Evolutionary conservation across 192 early-diverging fungal genomes (phyloP), one percentile per base, ranked within the genome.

Genomic region (Coemansia javaensis): DNA sequence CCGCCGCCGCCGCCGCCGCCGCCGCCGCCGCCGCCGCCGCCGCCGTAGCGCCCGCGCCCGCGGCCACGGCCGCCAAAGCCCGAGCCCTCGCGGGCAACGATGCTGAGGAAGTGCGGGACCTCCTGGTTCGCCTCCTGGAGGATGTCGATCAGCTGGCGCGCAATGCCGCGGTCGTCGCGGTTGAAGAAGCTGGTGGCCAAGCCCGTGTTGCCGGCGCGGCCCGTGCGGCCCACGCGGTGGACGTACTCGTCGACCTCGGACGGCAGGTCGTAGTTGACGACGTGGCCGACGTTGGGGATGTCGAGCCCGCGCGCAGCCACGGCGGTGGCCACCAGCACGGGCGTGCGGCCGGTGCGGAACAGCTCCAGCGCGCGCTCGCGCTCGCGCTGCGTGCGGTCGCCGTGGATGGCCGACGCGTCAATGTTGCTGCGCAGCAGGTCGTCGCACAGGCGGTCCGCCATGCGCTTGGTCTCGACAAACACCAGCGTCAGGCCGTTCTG

Each of bases 191-290:
- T 88, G 7, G 93, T 96, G 40, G 93, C 89, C 20, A 83, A 74
- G 49, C 93, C 94, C 23, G 81, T 83, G 80, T 95, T 96, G 53
- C 93, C 93, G 44, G 93, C 94, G 81, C 94, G 88, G 52, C 89
- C 94, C 33, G 94, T 97, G 85, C 94, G 91, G 59, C 94, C 94
- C 57, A 95, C 93, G 63, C 94, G 87, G 78, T 97, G 94, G n/a
- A 97, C 91, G 77, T 93, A 97, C 64, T 99, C 96, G 66, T 98
- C 93, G 55, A 90, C 85, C 56, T 97, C 94, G 8, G 84, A 90
- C 21, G 96, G 93, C 56, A 99, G 79, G 50, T 99, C 96, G 71
- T 88, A 97, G 71, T 90, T 91, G 75, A 98, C 79, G 27, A 97
- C 94, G 48, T 88, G 86, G 14, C 77, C 73, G 39, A 91, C 87